Conservation (phyloP, 2,329 filamentous ascomycete genomes). For the Claviceps sp. region DNA sequence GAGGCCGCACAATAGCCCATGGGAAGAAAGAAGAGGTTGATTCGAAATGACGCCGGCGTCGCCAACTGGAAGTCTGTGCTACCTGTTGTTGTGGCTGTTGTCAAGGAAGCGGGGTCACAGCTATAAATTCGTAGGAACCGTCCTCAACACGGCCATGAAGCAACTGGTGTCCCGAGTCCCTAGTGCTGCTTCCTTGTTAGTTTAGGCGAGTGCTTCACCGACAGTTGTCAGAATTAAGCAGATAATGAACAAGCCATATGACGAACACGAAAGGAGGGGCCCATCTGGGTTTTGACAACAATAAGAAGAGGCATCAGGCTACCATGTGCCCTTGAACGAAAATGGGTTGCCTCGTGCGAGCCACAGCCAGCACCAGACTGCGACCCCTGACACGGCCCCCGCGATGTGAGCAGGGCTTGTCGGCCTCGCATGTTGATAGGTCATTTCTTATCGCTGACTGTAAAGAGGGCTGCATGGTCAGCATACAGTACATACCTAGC, state of each 20-base stretch:
- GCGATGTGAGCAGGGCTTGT: background rate
- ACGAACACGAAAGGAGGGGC: background rate
- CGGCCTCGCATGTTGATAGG: background rate
- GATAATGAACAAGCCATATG: background rate
- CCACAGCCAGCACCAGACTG: background rate
- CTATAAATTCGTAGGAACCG: background rate
- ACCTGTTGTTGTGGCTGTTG: background rate
- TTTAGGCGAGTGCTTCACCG: background rate
- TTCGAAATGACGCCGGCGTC: background rate
- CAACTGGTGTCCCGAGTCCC: background rate
- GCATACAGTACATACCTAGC: background rate
- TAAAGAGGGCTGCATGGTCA: background rate
- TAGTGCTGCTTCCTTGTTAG: background rate
- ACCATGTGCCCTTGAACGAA: background rate
- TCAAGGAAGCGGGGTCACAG: background rate
- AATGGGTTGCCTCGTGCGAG: background rate
- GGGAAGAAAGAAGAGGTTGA: background rate
- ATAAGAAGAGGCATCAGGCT: conserved; percentile 1
- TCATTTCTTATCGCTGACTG: background rate
- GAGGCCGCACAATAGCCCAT: background rate
- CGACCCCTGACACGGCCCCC: conserved; percentile 1
- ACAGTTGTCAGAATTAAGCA: background rate
- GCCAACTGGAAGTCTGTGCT: background rate
- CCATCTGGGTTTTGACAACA: background rate
- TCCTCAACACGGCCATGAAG: background rate